A percentile compares a stretch with the other conserved stretches of the same genome.
These are phyloP conservation scores for Aspergillus incahuasiensis DNA, from an alignment of 495 filamentous ascomycete genomes.

Conservation along the genomic window DNA sequence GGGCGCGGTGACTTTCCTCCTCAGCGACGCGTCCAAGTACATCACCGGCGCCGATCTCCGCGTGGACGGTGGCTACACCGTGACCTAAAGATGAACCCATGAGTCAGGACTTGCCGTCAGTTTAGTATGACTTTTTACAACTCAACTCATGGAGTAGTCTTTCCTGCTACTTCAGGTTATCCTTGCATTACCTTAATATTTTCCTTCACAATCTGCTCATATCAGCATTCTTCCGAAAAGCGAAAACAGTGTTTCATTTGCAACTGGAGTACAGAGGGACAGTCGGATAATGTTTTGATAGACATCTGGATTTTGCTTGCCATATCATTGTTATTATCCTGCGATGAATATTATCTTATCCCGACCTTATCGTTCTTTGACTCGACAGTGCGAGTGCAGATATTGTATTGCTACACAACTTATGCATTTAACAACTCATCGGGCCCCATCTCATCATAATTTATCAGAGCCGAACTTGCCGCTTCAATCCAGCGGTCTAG, in stretches of 20 bases:
- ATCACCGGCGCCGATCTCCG: slow-evolving; percentile 87
- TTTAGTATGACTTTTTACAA: slow-evolving; percentile 1
- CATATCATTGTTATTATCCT: slow-evolving; percentile 11
- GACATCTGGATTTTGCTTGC: slow-evolving; percentile 11
- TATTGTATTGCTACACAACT: too few relatives aligned
- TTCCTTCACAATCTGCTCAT: not conserved
- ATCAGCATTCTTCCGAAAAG: slow-evolving; percentile 7
- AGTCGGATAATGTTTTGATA: slow-evolving; percentile 6
- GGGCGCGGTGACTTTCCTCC: slow-evolving; percentile 86
- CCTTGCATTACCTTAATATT: slow-evolving; percentile 1
- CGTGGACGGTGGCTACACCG: slow-evolving; percentile 88
- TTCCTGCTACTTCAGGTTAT: not conserved
- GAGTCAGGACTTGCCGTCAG: not conserved
- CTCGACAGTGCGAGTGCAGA: not conserved
- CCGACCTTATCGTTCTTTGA: not conserved
- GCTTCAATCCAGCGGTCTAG: not conserved
- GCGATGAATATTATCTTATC: not conserved
- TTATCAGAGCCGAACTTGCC: not conserved
- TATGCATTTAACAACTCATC: too few relatives aligned
- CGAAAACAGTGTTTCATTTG: slow-evolving; percentile 5
- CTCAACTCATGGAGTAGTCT: not conserved
- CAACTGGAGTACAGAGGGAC: slow-evolving; percentile 8
- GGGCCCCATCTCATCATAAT: not conserved
- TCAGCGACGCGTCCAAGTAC: slow-evolving; percentile 79
- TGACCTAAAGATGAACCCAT: slow-evolving; percentile 52